phyloP scores from a whole-genome alignment of 495 filamentous ascomycete species.

The Xylaria telfairii region DNA sequence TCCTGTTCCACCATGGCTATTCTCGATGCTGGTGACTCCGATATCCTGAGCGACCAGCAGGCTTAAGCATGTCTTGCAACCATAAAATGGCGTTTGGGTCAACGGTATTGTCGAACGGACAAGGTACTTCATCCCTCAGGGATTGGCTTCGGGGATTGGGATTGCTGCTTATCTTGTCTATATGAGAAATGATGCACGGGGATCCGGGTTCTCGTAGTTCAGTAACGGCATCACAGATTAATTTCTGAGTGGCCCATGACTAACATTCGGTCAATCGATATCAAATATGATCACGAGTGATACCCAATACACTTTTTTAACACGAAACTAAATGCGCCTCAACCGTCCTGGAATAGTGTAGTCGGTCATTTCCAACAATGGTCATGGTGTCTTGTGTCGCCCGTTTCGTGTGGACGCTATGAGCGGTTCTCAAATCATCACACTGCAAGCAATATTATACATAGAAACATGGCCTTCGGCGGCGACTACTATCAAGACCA shows the following conservation, averaged over 20 bases:
- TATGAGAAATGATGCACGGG: slow-evolving; percentile 20
- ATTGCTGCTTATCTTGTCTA: slow-evolving; percentile 12
- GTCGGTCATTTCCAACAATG: background rate
- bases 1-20: slow-evolving; percentile 93
- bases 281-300: slow-evolving; percentile 38
- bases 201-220: slow-evolving; percentile 25
- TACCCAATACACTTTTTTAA: slow-evolving; percentile 33
- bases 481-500: no score
- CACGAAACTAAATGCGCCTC: background rate
- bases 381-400: background rate
- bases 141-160: slow-evolving; percentile 17
- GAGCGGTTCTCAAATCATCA: no score
- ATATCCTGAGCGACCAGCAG: slow-evolving; percentile 80
- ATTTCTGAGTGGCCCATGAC: slow-evolving; percentile 8
- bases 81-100: slow-evolving; percentile 51
- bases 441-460: no score
- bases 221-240: slow-evolving; percentile 13
- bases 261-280: slow-evolving; percentile 25
- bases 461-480: no score
- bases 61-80: slow-evolving; percentile 45
- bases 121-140: slow-evolving; percentile 19
- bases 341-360: background rate
- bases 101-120: slow-evolving; percentile 34
- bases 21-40: slow-evolving; percentile 96
- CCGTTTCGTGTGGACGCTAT: no score